Evolutionary conservation across 495 filamentous ascomycete species (phyloP).

Genomic region (Talaromyces nanjingensis): DNA sequence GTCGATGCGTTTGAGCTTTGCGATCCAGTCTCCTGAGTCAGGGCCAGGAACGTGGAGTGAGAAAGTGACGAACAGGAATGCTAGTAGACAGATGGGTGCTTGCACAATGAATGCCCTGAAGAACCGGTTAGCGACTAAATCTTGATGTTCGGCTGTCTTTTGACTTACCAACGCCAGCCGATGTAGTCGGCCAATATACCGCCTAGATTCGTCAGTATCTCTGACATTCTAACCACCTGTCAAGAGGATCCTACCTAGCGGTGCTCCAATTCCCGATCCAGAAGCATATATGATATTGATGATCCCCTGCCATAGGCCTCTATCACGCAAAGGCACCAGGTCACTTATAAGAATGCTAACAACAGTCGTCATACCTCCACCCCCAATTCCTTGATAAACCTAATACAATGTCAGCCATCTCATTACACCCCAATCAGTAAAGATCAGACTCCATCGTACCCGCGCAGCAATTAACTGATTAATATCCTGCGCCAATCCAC

Average conservation of each 20-base stretch:
- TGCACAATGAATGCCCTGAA: conserved; percentile 65
- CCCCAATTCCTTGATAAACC: conserved; percentile 66
- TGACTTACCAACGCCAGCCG: conserved; percentile 71
- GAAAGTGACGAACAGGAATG: conserved; percentile 56
- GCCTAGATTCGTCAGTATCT: conserved; percentile 20
- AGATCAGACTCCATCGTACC: conserved; percentile 21
- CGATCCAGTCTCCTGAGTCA: conserved; percentile 50
- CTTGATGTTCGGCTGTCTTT: background rate
- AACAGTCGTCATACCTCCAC: conserved; percentile 80
- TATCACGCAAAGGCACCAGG: conserved; percentile 65
- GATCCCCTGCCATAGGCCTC: conserved; percentile 77
- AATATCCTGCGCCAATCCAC: conserved; percentile 66
- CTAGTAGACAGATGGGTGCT: conserved; percentile 60
- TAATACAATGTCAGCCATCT: conserved; percentile 4
- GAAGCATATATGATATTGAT: conserved; percentile 72
- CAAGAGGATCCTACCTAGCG: conserved; percentile 43
- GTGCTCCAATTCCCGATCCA: conserved; percentile 65
- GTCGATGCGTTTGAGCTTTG: conserved; percentile 67
- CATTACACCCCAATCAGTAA: background rate
- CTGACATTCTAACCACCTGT: background rate
- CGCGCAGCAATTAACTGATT: conserved; percentile 61
- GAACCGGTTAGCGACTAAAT: conserved; percentile 12
- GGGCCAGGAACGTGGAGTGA: conserved; percentile 54
- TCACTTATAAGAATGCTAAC: conserved; percentile 74
- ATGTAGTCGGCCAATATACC: conserved; percentile 69